A percentile compares a stretch with the other conserved stretches of the same genome.
Evolutionary conservation across 164 flowering plant genomes (phyloP).

Genomic region (Aristolochia contorta): DNA sequence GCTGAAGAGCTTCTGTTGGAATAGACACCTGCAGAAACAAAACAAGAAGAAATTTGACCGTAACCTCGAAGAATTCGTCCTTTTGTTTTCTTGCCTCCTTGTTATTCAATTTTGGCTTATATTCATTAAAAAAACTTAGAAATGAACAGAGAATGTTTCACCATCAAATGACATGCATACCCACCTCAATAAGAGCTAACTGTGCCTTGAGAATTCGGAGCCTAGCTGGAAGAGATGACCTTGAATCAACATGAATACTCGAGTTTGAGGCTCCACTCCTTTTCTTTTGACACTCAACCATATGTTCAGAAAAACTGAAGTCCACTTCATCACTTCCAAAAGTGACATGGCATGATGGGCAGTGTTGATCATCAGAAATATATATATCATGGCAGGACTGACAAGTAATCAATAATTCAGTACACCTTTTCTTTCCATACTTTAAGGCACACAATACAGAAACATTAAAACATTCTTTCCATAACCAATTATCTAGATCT

Average conservation of each 20-base stretch:
- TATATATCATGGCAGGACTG: slow-evolving; percentile 35
- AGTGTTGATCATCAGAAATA: slow-evolving; percentile 38
- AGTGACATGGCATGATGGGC: slow-evolving; percentile 49
- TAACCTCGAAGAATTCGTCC: no score
- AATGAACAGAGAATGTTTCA: not conserved
- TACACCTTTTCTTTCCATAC: slow-evolving; percentile 54
- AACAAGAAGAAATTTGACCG: no score
- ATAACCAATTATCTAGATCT: slow-evolving; percentile 68
- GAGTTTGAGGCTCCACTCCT: slow-evolving; percentile 12
- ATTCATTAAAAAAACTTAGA: no score
- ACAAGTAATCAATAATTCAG: slow-evolving; percentile 38
- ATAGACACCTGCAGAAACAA: slow-evolving; percentile 42
- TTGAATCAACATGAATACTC: slow-evolving; percentile 7
- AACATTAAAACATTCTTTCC: slow-evolving; percentile 58
- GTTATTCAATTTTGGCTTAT: no score
- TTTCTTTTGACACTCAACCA: slow-evolving; percentile 31
- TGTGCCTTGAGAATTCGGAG: slow-evolving; percentile 49
- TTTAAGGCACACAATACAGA: slow-evolving; percentile 46
- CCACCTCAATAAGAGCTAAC: slow-evolving; percentile 64
- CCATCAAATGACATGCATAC: slow-evolving; percentile 3
- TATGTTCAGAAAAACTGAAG: slow-evolving; percentile 38
- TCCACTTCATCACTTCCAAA: slow-evolving; percentile 13
- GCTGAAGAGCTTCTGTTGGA: slow-evolving; percentile 55
- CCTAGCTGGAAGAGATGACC: slow-evolving; percentile 38
- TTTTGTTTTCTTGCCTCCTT: no score